Evolutionary conservation across 2,329 filamentous ascomycete genomes (phyloP).

Genomic region (Verticillium dahliae): DNA sequence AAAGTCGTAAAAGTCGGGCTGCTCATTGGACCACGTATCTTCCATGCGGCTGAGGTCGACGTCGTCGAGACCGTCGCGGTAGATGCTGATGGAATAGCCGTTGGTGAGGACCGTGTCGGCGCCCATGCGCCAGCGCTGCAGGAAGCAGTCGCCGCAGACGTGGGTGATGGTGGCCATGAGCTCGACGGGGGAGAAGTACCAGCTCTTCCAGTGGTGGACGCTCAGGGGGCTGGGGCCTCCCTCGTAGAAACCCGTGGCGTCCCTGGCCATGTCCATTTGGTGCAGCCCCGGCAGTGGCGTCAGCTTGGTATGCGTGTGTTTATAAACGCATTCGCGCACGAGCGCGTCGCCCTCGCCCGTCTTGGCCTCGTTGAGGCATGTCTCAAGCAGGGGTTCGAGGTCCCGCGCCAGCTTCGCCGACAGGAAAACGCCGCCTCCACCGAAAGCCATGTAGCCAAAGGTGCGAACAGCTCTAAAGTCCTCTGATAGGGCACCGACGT

Average conservation of each 20-base stretch:
- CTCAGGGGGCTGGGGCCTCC: slow-evolving; percentile 43
- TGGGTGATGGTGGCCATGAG: slow-evolving; percentile 40
- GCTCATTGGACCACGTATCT: slow-evolving; percentile 43
- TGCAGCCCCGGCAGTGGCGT: slow-evolving; percentile 48
- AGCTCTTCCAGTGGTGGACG: slow-evolving; percentile 59
- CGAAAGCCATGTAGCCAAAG: slow-evolving; percentile 55
- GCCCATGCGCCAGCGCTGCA: slow-evolving; percentile 47
- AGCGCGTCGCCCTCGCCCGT: slow-evolving; percentile 45
- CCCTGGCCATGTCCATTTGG: slow-evolving; percentile 50
- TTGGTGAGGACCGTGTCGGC: slow-evolving; percentile 47
- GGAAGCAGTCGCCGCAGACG: slow-evolving; percentile 52
- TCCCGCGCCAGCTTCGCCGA: slow-evolving; percentile 43
- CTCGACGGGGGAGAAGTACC: slow-evolving; percentile 46
- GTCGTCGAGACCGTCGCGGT: slow-evolving; percentile 29
- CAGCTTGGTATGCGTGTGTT: slow-evolving; percentile 45
- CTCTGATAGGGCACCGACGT: slow-evolving; percentile 53
- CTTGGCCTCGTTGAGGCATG: slow-evolving; percentile 37
- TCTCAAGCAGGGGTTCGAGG: slow-evolving; percentile 38
- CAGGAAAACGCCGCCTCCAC: slow-evolving; percentile 54
- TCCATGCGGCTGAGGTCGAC: slow-evolving; percentile 42
- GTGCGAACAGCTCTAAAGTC: slow-evolving; percentile 41
- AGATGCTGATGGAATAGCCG: slow-evolving; percentile 50
- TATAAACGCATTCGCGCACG: slow-evolving; percentile 50
- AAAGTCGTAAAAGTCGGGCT: slow-evolving; percentile 38
- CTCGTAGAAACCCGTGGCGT: slow-evolving; percentile 55